Percentiles rank a stretch among this genome's conserved stretches.
These are phyloP conservation scores for sorghum (Sorghum bicolor) DNA, from an alignment of 176 grass and related monocot genomes.

Conservation along the genomic window Sorghum_bicolor_NCBIv3 NC_012873.2:52083501-52084000, in stretches of 20 bases:
- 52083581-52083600: neutral
- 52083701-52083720: neutral
- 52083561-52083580: neutral
- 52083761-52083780: neutral
- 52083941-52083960: no score
- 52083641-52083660: neutral
- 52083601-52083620: neutral
- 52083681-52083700: neutral
- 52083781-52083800: neutral
- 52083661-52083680: neutral
- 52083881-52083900: neutral
- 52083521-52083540: neutral
- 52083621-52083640: no score
- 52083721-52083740: neutral
- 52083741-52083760: neutral
- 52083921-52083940: no score
- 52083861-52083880: no score
- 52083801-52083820: constrained; percentile 4
- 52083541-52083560: no score
- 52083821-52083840: neutral
- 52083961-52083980: no score
- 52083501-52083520: neutral
- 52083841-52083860: neutral
- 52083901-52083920: neutral
- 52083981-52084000: neutral